Percentiles rank a stretch among this genome's conserved stretches.
Evolutionary conservation across 2,329 filamentous ascomycete species (phyloP).

Genomic region (Seiridium cupressi): DNA sequence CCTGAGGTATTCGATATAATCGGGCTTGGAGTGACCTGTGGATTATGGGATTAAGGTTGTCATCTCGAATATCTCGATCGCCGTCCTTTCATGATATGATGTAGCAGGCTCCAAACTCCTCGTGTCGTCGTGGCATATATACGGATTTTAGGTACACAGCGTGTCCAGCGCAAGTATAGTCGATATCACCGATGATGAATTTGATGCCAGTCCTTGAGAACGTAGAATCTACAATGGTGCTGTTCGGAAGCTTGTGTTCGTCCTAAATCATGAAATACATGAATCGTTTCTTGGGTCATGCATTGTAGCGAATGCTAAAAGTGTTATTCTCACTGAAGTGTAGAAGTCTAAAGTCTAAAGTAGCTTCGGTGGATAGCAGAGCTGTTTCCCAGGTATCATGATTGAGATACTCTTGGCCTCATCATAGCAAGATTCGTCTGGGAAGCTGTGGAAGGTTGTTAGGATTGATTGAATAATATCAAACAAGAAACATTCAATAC

Average conservation of each 20-base stretch:
- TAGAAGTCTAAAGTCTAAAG: constrained; percentile 60
- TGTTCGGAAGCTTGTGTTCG: constrained; percentile 61
- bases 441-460: no score
- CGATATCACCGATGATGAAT: constrained; percentile 44
- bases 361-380: constrained; percentile 33
- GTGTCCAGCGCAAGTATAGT: constrained; percentile 25
- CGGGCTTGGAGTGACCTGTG: constrained; percentile 63
- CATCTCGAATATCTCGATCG: constrained; percentile 65
- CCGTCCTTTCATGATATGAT: constrained; percentile 62
- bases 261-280: constrained; percentile 52
- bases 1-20: constrained; percentile 41
- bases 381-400: constrained; percentile 34
- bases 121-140: constrained; percentile 55
- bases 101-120: constrained; percentile 58
- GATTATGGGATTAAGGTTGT: constrained; percentile 73
- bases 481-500: constrained; percentile 55
- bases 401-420: constrained; percentile 6
- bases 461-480: constrained; percentile 9
- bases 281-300: constrained; percentile 41
- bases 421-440: no score
- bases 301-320: constrained; percentile 21
- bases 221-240: constrained; percentile 51
- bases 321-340: constrained; percentile 37
- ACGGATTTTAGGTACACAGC: constrained; percentile 68
- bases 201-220: constrained; percentile 53